Evolutionary conservation across 23 red algal genomes (phyloP).

Genomic region (Gracilaria caudata): DNA sequence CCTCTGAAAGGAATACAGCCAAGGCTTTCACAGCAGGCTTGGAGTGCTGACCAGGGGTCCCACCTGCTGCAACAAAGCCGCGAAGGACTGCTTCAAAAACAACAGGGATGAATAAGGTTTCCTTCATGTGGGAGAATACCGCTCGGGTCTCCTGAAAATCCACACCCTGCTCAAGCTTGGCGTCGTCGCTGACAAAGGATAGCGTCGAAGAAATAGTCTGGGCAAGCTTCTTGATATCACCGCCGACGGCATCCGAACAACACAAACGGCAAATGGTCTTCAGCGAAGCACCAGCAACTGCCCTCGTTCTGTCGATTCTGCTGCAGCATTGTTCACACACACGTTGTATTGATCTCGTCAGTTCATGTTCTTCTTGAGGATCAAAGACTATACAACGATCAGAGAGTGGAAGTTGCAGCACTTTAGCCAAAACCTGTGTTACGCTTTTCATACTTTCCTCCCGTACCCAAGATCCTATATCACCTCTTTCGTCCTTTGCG

Average conservation of each 20-base stretch:
- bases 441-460: slow-evolving; percentile 60
- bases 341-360: slow-evolving; percentile 8
- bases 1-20: slow-evolving; percentile 26
- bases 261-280: slow-evolving; percentile 25
- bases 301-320: slow-evolving; percentile 69
- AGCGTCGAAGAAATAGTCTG: background rate
- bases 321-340: slow-evolving; percentile 46
- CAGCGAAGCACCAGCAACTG: slow-evolving; percentile 48
- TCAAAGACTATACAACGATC: background rate
- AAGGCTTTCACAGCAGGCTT: slow-evolving; percentile 44
- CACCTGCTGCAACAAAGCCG: slow-evolving; percentile 53
- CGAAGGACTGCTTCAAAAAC: slow-evolving; percentile 28
- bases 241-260: background rate
- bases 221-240: background rate
- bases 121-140: slow-evolving; percentile 32
- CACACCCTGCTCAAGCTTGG: background rate
- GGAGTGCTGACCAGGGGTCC: slow-evolving; percentile 31
- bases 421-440: background rate
- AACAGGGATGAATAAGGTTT: slow-evolving; percentile 27
- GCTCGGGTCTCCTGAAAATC: slow-evolving; percentile 33
- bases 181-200: background rate
- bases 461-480: slow-evolving; percentile 88
- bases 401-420: background rate
- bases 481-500: slow-evolving; percentile 75
- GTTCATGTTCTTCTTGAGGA: background rate